phyloP scores from a whole-genome alignment of 75 land plant genomes.

The Sequoiadendron giganteum region DNA sequence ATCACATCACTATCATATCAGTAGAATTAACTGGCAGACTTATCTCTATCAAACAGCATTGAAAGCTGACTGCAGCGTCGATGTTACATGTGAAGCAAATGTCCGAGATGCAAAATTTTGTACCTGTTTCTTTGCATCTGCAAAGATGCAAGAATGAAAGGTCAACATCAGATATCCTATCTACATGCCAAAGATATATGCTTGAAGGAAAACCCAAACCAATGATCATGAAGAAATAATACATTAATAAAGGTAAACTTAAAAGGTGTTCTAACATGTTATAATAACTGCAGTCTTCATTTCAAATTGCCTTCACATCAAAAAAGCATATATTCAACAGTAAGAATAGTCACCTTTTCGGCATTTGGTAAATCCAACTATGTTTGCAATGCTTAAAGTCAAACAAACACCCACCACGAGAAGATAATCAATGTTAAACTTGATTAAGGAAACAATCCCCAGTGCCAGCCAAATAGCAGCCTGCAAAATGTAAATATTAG shows the following conservation, averaged over 20 bases:
- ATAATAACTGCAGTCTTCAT: neutral
- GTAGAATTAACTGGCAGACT: neutral
- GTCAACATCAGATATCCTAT: conserved; percentile 1
- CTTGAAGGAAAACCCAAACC: neutral
- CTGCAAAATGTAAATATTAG: conserved; percentile 36
- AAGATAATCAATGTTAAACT: conserved; percentile 94
- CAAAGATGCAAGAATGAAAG: conserved; percentile 6
- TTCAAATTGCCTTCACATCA: neutral
- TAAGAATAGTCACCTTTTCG: conserved; percentile 64
- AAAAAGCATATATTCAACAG: neutral
- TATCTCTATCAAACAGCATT: conserved; percentile 55
- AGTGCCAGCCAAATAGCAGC: conserved; percentile 88
- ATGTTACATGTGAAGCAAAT: conserved; percentile 58
- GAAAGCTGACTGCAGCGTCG: conserved; percentile 77
- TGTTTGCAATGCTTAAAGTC: conserved; percentile 82
- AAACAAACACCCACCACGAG: conserved; percentile 91
- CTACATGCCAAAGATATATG: neutral
- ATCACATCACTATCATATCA: neutral
- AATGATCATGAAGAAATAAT: neutral
- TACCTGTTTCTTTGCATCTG: conserved; percentile 97
- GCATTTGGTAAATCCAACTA: conserved; percentile 97
- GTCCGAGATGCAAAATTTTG: conserved; percentile 83
- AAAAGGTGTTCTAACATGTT: neutral
- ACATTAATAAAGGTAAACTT: neutral
- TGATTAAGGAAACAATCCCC: conserved; percentile 87